Percentiles rank a stretch among this genome's conserved stretches.
phyloP scores from a whole-genome alignment of 2,329 filamentous ascomycete species.

The Hirsutella rhossiliensis region DNA sequence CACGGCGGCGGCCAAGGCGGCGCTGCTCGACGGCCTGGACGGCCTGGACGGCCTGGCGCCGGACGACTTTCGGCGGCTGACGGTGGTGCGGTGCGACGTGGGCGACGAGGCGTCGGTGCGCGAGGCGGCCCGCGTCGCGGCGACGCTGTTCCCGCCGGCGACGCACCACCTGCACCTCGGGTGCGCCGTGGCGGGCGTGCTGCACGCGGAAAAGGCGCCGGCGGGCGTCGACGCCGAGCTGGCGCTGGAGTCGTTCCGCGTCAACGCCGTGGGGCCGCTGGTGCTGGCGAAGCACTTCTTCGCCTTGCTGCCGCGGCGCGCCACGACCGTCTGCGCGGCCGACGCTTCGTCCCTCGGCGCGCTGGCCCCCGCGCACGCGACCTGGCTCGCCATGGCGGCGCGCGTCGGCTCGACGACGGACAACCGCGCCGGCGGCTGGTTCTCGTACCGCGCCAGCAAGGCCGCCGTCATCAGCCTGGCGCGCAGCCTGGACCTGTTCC shows the following conservation, averaged over 20 bases:
- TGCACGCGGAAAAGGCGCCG: conserved; percentile 62
- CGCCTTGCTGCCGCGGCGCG: conserved; percentile 52
- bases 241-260: conserved; percentile 56
- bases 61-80: too few relatives aligned
- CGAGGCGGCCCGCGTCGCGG: conserved; percentile 39
- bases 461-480: conserved; percentile 59
- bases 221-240: conserved; percentile 47
- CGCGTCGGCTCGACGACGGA: conserved; percentile 65
- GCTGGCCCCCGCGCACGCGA: conserved; percentile 32
- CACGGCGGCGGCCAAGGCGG: conserved; percentile 19
- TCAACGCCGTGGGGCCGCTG: conserved; percentile 64
- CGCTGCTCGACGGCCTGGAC: conserved; percentile 17
- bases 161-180: conserved; percentile 54
- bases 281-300: conserved; percentile 67
- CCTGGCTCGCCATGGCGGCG: conserved; percentile 66
- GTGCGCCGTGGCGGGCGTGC: conserved; percentile 58
- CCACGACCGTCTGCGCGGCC: conserved; percentile 15
- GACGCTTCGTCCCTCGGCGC: conserved; percentile 18
- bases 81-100: conserved; percentile 30
- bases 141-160: conserved; percentile 35
- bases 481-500: conserved; percentile 58
- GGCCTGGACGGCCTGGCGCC: neutral
- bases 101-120: conserved; percentile 50
- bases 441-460: conserved; percentile 67
- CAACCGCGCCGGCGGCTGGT: conserved; percentile 69